phyloP scores from a whole-genome alignment of 495 filamentous ascomycete genomes.

The Aspergillus carlsbadensis region DNA sequence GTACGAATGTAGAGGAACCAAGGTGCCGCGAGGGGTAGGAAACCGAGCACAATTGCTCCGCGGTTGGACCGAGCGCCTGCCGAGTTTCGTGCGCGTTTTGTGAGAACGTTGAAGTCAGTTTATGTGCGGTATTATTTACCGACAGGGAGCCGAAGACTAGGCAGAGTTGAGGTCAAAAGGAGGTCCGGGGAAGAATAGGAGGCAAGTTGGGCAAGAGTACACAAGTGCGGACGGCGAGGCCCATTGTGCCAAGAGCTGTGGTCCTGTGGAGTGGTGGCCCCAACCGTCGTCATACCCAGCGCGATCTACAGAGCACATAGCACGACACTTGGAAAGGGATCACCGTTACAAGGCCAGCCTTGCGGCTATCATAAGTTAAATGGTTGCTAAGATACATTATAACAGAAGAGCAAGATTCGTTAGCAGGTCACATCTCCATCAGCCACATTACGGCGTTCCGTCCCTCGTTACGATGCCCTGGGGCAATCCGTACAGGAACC shows the following conservation, averaged over 20 bases:
- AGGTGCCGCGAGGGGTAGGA: not conserved
- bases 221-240: not conserved
- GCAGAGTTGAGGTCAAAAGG: slow-evolving; percentile 1
- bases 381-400: slow-evolving; percentile 50
- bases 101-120: not conserved
- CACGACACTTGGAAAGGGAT: slow-evolving; percentile 5
- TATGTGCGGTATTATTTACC: not conserved
- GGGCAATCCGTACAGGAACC: slow-evolving; percentile 18
- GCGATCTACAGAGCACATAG: not conserved
- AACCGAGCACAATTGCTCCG: not conserved
- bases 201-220: slow-evolving; percentile 6
- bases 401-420: slow-evolving; percentile 46
- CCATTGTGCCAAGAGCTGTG: slow-evolving; percentile 1
- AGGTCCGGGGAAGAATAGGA: not conserved
- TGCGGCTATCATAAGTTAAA: slow-evolving; percentile 41
- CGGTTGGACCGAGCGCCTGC: not conserved
- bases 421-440: slow-evolving; percentile 28
- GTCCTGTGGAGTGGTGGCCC: no score
- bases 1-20: not conserved
- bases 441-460: slow-evolving; percentile 25
- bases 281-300: no score
- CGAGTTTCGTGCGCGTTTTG: not conserved
- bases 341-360: slow-evolving; percentile 31
- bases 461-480: slow-evolving; percentile 15
- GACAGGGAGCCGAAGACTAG: not conserved